phyloP scores from a whole-genome alignment of 306 rosid species.

The Neltuma alba region DNA sequence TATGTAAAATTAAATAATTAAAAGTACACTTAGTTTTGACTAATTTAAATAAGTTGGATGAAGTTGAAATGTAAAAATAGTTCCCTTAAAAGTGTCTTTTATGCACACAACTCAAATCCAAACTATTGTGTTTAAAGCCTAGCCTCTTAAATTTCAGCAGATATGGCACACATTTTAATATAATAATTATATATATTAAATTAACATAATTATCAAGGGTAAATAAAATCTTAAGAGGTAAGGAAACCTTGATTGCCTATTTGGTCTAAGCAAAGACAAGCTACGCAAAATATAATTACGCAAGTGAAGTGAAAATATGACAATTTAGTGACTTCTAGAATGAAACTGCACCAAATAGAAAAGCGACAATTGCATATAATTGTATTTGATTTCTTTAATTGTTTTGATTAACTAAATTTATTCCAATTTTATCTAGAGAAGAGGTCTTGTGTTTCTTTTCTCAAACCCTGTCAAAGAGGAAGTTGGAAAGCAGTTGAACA shows the following conservation, averaged over 20 bases:
- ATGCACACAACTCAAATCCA: too few species aligned
- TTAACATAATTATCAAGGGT: neutral
- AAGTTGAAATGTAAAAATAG: too few species aligned
- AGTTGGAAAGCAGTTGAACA: neutral
- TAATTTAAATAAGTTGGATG: too few species aligned
- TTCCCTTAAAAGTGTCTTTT: too few species aligned
- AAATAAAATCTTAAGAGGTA: constrained; percentile 4
- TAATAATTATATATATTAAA: neutral
- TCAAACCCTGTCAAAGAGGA: neutral
- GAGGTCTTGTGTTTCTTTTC: neutral
- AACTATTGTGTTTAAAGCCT: too few species aligned
- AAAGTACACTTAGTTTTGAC: too few species aligned
- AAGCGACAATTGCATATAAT: neutral
- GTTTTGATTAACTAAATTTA: neutral
- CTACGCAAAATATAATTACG: constrained; percentile 15
- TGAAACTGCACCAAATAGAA: constrained; percentile 35
- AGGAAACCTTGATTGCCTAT: constrained; percentile 25
- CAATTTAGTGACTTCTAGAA: constrained; percentile 28
- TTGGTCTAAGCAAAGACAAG: constrained; percentile 27
- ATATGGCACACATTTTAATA: too few species aligned
- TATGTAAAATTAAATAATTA: too few species aligned
- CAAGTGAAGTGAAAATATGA: constrained; percentile 34
- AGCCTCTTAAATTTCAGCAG: too few species aligned
- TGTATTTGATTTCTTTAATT: neutral
- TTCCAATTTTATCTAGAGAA: neutral